These are phyloP conservation scores for Cercospora zeae-maydis DNA, from an alignment of 2,329 filamentous ascomycete genomes.

Conservation along the genomic window DNA sequence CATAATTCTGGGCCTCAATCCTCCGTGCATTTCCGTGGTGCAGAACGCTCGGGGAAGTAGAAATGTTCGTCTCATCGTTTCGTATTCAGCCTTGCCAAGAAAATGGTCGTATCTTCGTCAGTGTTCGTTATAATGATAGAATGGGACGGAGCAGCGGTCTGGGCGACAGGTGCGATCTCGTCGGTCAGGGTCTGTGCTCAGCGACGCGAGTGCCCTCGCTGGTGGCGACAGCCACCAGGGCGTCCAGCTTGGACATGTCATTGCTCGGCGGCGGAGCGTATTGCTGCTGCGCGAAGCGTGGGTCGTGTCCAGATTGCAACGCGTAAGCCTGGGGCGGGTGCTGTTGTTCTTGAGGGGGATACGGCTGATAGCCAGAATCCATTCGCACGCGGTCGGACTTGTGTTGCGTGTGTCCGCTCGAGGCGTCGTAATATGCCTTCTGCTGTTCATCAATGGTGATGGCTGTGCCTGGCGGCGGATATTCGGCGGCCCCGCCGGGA, in stretches of 20 bases:
- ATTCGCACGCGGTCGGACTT: constrained; percentile 33
- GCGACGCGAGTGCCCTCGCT: constrained; percentile 47
- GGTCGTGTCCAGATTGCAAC: constrained; percentile 36
- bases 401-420: constrained; percentile 16
- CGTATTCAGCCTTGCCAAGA: constrained; percentile 10
- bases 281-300: constrained; percentile 29
- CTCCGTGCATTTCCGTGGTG: constrained; percentile 3
- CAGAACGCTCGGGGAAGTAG: neutral
- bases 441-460: constrained; percentile 39
- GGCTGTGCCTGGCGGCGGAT: constrained; percentile 38
- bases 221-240: constrained; percentile 63
- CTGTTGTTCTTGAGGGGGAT: constrained; percentile 22
- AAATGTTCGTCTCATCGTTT: constrained; percentile 4
- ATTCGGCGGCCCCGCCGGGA: constrained; percentile 48
- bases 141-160: neutral
- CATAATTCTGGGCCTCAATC: neutral
- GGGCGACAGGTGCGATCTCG: neutral
- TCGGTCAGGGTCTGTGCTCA: constrained; percentile 25
- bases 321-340: constrained; percentile 32
- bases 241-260: constrained; percentile 57
- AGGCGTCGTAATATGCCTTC: constrained; percentile 32
- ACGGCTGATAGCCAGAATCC: constrained; percentile 37
- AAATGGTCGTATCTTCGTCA: constrained; percentile 10
- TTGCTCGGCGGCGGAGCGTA: constrained; percentile 34
- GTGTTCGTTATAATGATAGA: constrained; percentile 6